phyloP scores from a whole-genome alignment of 225 moss, liverwort and hornwort genomes.

The Climacium dendroides region DNA sequence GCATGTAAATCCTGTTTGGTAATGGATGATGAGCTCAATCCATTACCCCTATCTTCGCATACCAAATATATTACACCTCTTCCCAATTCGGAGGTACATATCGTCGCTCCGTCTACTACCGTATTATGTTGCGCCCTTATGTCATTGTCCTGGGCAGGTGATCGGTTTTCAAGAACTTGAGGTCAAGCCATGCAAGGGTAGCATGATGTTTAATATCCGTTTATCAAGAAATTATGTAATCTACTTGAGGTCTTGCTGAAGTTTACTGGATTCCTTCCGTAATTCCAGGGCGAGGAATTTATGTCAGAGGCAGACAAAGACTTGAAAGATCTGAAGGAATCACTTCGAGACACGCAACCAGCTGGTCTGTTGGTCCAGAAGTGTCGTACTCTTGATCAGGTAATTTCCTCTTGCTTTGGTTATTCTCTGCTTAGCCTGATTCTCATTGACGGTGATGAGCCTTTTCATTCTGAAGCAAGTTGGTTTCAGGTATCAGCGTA shows the following conservation, averaged over 20 bases:
- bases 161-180: background rate
- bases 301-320: slow-evolving; percentile 83
- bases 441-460: background rate
- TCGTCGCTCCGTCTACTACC: background rate
- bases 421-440: background rate
- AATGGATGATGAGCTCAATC: slow-evolving; percentile 96
- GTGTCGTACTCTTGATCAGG: slow-evolving; percentile 91
- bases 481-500: background rate
- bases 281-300: slow-evolving; percentile 57
- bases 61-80: slow-evolving; percentile 55
- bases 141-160: background rate
- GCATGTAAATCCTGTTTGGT: slow-evolving; percentile 87
- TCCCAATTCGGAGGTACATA: slow-evolving; percentile 47
- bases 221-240: background rate
- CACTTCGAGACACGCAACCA: slow-evolving; percentile 77
- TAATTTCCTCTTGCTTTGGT: background rate
- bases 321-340: slow-evolving; percentile 83
- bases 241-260: background rate
- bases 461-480: background rate
- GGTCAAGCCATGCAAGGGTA: background rate
- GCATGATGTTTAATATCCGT: background rate
- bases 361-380: slow-evolving; percentile 78
- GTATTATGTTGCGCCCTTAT: background rate
- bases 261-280: background rate
- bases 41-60: slow-evolving; percentile 77